These are phyloP conservation scores for Artemisia argyi DNA, from an alignment of 129 eudicot genomes.

Conservation along the genomic window DNA sequence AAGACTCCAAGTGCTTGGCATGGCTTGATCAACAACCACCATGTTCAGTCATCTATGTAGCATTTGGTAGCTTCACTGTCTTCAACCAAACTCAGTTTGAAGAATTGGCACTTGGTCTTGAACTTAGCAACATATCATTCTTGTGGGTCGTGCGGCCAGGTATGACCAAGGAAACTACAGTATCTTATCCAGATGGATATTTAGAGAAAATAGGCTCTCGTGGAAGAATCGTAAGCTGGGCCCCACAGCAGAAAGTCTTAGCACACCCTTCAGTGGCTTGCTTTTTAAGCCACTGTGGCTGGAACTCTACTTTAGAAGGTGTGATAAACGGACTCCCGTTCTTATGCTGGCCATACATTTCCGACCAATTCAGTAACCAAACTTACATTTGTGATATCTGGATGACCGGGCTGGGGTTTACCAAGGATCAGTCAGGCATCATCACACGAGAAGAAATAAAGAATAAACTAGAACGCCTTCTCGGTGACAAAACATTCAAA, in stretches of 20 bases:
- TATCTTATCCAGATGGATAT: slow-evolving; percentile 40
- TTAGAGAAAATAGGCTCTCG: slow-evolving; percentile 34
- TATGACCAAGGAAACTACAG: slow-evolving; percentile 16
- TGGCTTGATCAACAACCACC: slow-evolving; percentile 59
- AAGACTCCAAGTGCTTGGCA: slow-evolving; percentile 47
- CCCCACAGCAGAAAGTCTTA: slow-evolving; percentile 62
- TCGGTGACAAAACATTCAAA: slow-evolving; percentile 30
- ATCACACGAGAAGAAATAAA: slow-evolving; percentile 40
- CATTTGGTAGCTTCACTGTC: slow-evolving; percentile 61
- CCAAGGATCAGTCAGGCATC: slow-evolving; percentile 46
- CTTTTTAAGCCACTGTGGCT: slow-evolving; percentile 70
- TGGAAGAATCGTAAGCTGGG: slow-evolving; percentile 59
- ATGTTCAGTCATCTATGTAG: slow-evolving; percentile 48
- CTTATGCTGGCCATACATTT: slow-evolving; percentile 80
- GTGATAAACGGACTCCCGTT: slow-evolving; percentile 61
- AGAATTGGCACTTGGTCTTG: slow-evolving; percentile 68
- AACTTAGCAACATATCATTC: slow-evolving; percentile 44
- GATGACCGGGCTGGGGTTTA: slow-evolving; percentile 54
- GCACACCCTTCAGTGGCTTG: slow-evolving; percentile 66
- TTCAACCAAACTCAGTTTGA: slow-evolving; percentile 46
- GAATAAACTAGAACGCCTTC: slow-evolving; percentile 39
- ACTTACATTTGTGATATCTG: slow-evolving; percentile 57
- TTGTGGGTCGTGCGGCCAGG: slow-evolving; percentile 68
- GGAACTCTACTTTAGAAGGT: slow-evolving; percentile 78
- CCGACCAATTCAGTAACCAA: slow-evolving; percentile 54